A percentile compares a stretch with the other conserved stretches of the same genome.
These are phyloP conservation scores for Chlorella sp. DNA, from an alignment of 139 green algal species.

Conservation along the genomic window DNA sequence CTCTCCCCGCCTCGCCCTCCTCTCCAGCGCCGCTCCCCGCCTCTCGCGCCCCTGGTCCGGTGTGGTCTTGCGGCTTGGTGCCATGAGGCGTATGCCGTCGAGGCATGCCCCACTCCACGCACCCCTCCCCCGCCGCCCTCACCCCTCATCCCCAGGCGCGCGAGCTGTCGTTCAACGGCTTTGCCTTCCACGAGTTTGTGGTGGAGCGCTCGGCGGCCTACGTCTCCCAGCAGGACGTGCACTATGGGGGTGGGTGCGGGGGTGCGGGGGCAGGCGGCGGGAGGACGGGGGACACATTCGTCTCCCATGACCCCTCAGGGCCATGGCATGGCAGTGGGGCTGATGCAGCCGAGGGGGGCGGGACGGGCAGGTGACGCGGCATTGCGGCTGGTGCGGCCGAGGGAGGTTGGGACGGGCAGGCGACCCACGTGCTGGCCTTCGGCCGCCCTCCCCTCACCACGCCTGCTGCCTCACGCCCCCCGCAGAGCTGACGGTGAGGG, in stretches of 20 bases:
- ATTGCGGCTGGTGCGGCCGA: too few relatives aligned
- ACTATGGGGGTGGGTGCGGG: too few relatives aligned
- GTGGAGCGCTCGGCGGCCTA: constrained; percentile 48
- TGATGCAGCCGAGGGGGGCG: too few relatives aligned
- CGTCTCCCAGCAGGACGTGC: constrained; percentile 40
- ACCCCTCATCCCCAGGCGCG: constrained; percentile 27
- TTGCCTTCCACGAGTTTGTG: constrained; percentile 43
- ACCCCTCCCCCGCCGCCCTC: not conserved
- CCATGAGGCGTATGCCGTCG: not conserved
- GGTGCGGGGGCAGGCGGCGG: too few relatives aligned
- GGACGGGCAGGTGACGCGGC: too few relatives aligned
- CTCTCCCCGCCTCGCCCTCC: not conserved
- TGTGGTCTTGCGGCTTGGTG: not conserved
- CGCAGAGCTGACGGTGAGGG: constrained; percentile 57
- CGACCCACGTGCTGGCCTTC: too few relatives aligned
- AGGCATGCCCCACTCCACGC: not conserved
- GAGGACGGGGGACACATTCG: too few relatives aligned
- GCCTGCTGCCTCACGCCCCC: too few relatives aligned
- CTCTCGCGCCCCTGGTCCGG: not conserved
- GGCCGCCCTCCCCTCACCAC: too few relatives aligned
- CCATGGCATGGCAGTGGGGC: too few relatives aligned
- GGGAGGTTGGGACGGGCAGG: too few relatives aligned
- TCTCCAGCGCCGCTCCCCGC: not conserved
- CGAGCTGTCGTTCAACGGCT: constrained; percentile 56
- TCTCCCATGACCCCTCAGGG: too few relatives aligned